Evolutionary conservation across 257 asterid genomes (phyloP), one percentile per base, ranked within the genome.

Genomic region (Catharanthus roseus): DNA sequence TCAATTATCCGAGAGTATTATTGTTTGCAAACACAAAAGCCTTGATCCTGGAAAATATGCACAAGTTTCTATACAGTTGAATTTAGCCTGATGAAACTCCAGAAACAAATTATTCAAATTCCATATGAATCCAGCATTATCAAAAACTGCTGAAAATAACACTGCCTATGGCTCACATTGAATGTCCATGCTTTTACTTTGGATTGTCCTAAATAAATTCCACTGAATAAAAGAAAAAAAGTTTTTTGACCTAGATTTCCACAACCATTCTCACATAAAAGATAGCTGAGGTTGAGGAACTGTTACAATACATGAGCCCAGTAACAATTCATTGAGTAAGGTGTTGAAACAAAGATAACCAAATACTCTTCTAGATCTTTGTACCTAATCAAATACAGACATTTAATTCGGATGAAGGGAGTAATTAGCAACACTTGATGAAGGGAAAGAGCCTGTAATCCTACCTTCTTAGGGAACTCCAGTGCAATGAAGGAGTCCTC

Each of bases 401-500:
- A 58, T 58, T 28, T 34, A 60, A 31, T 16, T 1, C 16, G 28
- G 3, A 61, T 34, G 28, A 1, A 61, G 2, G 9, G 4, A 16
- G 44, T 60, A 31, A 60, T 10, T 28, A 33, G 16, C 6, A 18
- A 18, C 6, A 60, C 65, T 60, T 57, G 0, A 26, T 41, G 50
- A 12, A 65, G 53, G n/a, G 70, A 34, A 57, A 67, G 41, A 67
- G 31, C 45, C 42, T 29, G 36, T 29, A 76, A 77, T 68, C n/a
- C 58, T 60, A 95, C 99, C 93, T 86, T 62, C 77, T 72, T 41
- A 66, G 80, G 70, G 74, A 69, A 82, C 64, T 49, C 68, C 71
- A 50, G 75, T 54, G 67, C 74, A 69, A 71, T 28, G 73, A 75
- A 60, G 74, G 65, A 68, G 65, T 75, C 34, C 63, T 34, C 23